Conservation (phyloP, 805 yeast genomes). For the Kurtzmaniella fragi region DNA sequence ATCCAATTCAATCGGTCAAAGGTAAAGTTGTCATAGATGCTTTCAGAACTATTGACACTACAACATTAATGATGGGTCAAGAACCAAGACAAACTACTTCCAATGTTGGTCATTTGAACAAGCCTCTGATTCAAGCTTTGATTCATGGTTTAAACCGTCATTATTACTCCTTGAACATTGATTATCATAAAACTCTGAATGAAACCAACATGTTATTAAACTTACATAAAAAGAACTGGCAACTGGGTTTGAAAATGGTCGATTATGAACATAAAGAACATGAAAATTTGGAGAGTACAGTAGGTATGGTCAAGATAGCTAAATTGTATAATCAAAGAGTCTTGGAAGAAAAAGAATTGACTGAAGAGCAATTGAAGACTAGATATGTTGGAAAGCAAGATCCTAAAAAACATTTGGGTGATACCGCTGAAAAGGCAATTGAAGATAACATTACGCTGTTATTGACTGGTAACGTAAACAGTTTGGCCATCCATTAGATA, state of each 20-base stretch:
- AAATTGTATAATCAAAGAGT: constrained; percentile 85
- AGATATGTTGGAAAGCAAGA: constrained; percentile 98
- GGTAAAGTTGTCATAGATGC: constrained; percentile 99
- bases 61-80: constrained; percentile 87
- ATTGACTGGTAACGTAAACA: constrained; percentile 83
- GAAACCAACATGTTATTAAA: constrained; percentile 94
- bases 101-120: constrained; percentile 89
- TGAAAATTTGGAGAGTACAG: constrained; percentile 65
- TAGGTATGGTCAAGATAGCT: constrained; percentile 83
- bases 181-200: constrained; percentile 84
- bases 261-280: constrained; percentile 77
- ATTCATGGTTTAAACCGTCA: constrained; percentile 97
- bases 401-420: constrained; percentile 94
- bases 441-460: constrained; percentile 89
- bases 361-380: constrained; percentile 74
- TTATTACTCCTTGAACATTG: constrained; percentile 92
- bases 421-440: constrained; percentile 77
- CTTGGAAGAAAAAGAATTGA: constrained; percentile 82
- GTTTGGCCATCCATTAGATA: constrained; percentile 73
- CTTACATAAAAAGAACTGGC: constrained; percentile 94
- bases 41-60: constrained; percentile 85
- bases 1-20: constrained; percentile 97
- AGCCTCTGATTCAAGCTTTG: constrained; percentile 94
- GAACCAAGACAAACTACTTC: constrained; percentile 98
- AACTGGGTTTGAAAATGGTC: constrained; percentile 75